Evolutionary conservation across 805 yeast genomes (phyloP).

Genomic region (Barnettozyma salicaria): DNA sequence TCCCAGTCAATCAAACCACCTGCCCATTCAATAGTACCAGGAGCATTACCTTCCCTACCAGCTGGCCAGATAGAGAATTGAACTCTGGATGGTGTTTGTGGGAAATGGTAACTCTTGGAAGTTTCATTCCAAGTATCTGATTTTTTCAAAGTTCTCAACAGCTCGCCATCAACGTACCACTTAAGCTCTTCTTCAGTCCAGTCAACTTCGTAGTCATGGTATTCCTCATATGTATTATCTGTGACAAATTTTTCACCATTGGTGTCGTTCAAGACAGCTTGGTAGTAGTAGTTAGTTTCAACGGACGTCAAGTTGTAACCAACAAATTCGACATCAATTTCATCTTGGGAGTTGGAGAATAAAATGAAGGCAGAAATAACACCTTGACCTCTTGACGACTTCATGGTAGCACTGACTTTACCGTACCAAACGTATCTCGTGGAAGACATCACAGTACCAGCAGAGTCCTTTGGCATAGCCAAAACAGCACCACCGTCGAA

Average conservation of each 20-base stretch:
- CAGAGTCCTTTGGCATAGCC: conserved; percentile 71
- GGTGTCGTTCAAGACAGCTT: conserved; percentile 64
- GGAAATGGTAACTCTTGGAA: conserved; percentile 46
- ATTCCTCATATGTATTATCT: conserved; percentile 56
- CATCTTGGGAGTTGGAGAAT: conserved; percentile 83
- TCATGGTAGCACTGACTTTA: conserved; percentile 59
- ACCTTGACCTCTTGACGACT: conserved; percentile 71
- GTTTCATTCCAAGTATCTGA: conserved; percentile 61
- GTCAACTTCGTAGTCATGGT: conserved; percentile 71
- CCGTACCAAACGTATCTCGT: conserved; percentile 87
- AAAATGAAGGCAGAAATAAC: conserved; percentile 82
- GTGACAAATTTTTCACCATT: conserved; percentile 42
- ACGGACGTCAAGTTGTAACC: conserved; percentile 64
- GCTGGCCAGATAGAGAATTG: conserved; percentile 78
- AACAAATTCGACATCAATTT: conserved; percentile 81
- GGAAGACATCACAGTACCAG: conserved; percentile 78
- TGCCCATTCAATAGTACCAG: conserved; percentile 75
- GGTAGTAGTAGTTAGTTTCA: conserved; percentile 76
- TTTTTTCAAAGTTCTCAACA: conserved; percentile 58
- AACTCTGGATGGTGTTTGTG: conserved; percentile 71
- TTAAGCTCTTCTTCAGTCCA: conserved; percentile 68
- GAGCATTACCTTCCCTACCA: conserved; percentile 45
- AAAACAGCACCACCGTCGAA: conserved; percentile 53
- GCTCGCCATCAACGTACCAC: conserved; percentile 70
- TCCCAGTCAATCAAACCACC: conserved; percentile 88